Conservation (phyloP, 495 filamentous ascomycete genomes). For the Beverwykella pulmonaria region DNA sequence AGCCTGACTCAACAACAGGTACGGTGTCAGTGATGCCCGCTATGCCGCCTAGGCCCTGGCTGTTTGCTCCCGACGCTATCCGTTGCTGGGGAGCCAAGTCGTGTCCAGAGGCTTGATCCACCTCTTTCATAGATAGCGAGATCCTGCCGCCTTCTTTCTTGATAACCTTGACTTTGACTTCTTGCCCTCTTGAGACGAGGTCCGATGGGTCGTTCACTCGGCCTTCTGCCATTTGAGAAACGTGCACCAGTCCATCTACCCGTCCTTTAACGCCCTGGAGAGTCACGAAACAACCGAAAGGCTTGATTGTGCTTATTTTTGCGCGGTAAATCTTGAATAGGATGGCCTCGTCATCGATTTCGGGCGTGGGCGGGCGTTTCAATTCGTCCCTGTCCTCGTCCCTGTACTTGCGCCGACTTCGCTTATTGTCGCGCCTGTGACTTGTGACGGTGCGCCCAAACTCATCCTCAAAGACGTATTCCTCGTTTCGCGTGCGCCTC, state of each 20-base stretch:
- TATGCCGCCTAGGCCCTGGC: slow-evolving; percentile 66
- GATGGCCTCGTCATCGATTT: slow-evolving; percentile 78
- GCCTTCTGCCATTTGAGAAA: slow-evolving; percentile 90
- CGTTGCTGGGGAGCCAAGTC: slow-evolving; percentile 81
- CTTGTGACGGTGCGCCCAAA: slow-evolving; percentile 57
- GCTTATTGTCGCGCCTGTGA: slow-evolving; percentile 42
- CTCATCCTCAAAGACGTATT: slow-evolving; percentile 60
- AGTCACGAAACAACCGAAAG: slow-evolving; percentile 96
- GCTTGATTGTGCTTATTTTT: slow-evolving; percentile 85
- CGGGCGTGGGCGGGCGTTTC: slow-evolving; percentile 70
- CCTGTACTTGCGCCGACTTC: slow-evolving; percentile 47
- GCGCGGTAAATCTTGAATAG: slow-evolving; percentile 91
- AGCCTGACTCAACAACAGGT: slow-evolving; percentile 66
- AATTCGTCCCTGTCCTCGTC: slow-evolving; percentile 64
- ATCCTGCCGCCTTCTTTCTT: slow-evolving; percentile 81
- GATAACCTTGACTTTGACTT: slow-evolving; percentile 89
- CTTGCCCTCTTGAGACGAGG: slow-evolving; percentile 75
- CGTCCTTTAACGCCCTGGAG: slow-evolving; percentile 83
- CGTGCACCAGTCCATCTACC: slow-evolving; percentile 90
- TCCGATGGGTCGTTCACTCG: slow-evolving; percentile 92
- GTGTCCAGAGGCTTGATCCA: slow-evolving; percentile 85
- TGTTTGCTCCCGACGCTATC: slow-evolving; percentile 89
- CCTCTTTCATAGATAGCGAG: slow-evolving; percentile 94
- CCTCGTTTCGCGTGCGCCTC: slow-evolving; percentile 56
- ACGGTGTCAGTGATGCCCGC: slow-evolving; percentile 51